These are phyloP conservation scores for Silene vulgaris DNA, from an alignment of 179 eudicot species.

Conservation along the genomic window DNA sequence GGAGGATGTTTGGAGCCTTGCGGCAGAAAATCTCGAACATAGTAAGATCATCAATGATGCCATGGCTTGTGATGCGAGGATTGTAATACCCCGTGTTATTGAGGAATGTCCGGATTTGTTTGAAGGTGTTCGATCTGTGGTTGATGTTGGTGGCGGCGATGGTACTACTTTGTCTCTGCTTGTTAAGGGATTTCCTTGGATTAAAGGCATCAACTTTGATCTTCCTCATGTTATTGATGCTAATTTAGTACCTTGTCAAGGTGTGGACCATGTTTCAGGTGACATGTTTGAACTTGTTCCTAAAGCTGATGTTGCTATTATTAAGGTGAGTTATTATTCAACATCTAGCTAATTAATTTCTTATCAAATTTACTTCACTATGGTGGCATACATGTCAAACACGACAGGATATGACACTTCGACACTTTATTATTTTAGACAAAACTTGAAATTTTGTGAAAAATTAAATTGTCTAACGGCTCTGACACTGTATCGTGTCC, in stretches of 20 bases:
- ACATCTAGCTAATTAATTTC: not conserved
- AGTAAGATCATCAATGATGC: constrained; percentile 57
- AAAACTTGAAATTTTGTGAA: too few species aligned
- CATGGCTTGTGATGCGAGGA: constrained; percentile 57
- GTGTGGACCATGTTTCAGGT: constrained; percentile 49
- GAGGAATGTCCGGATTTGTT: constrained; percentile 38
- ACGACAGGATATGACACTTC: too few species aligned
- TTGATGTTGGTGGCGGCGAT: constrained; percentile 66
- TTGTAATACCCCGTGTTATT: constrained; percentile 33
- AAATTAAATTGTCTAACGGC: too few species aligned
- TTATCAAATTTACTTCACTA: not conserved
- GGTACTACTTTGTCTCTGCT: constrained; percentile 39
- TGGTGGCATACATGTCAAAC: too few species aligned
- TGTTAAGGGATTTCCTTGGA: constrained; percentile 42
- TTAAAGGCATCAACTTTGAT: constrained; percentile 56
- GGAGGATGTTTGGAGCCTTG: constrained; percentile 50
- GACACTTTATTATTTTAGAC: too few species aligned
- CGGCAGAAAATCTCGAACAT: constrained; percentile 32
- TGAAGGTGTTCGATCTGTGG: constrained; percentile 36
- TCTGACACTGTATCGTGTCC: too few species aligned
- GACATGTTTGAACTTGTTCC: constrained; percentile 55
- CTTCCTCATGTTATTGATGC: constrained; percentile 48
- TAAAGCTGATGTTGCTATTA: constrained; percentile 47
- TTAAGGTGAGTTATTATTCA: constrained; percentile 41
- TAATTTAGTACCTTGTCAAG: constrained; percentile 21